phyloP scores from a whole-genome alignment of 176 grass and related monocot genomes.

The Eremochloa ophiuroides region DNA sequence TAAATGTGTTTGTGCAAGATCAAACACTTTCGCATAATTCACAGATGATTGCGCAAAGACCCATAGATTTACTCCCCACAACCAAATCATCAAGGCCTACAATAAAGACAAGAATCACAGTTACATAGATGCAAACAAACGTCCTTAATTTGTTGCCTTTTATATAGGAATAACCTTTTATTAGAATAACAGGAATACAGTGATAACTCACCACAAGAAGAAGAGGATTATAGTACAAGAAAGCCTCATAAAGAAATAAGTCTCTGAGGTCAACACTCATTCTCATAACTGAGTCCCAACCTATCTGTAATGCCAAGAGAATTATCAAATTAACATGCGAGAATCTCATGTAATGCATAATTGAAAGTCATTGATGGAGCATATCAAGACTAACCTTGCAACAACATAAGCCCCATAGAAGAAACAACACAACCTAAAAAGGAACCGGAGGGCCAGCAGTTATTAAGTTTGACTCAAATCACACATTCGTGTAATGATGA shows the following conservation, averaged over 20 bases:
- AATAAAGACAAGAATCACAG: constrained; percentile 23
- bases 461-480: background rate
- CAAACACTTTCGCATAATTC: constrained; percentile 85
- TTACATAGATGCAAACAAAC: background rate
- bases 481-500: background rate
- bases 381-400: constrained; percentile 65
- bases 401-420: constrained; percentile 86
- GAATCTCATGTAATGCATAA: background rate
- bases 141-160: background rate
- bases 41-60: constrained; percentile 84
- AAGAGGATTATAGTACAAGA: constrained; percentile 96
- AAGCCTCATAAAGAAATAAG: constrained; percentile 92
- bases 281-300: constrained; percentile 91
- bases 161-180: background rate
- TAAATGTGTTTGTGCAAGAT: constrained; percentile 85
- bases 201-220: constrained; percentile 76
- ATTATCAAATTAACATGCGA: background rate
- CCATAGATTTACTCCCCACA: constrained; percentile 98
- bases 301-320: constrained; percentile 51
- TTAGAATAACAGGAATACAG: background rate
- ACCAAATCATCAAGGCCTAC: constrained; percentile 96
- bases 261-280: constrained; percentile 91
- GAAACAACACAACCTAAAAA: constrained; percentile 84
- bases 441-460: background rate
- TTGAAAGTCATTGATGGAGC: background rate